Percentiles rank a stretch among this genome's conserved stretches.
These are phyloP conservation scores for Lentinula novae-zelandiae DNA, from an alignment of 1,284 basidiomycete species.

Conservation along the genomic window DNA sequence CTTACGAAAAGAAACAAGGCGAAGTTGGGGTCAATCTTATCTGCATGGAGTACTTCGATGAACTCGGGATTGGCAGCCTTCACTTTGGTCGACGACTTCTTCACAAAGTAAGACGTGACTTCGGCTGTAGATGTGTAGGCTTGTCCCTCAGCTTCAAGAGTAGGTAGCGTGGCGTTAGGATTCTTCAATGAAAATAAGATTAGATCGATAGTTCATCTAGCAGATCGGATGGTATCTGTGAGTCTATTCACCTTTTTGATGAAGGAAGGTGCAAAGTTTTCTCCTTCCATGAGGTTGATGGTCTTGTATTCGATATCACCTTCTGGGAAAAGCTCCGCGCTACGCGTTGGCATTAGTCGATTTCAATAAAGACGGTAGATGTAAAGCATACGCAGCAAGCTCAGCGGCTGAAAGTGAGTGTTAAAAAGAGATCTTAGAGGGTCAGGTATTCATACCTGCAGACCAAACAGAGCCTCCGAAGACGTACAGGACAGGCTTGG, in stretches of 20 bases:
- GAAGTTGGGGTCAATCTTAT: conserved; percentile 59
- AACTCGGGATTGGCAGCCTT: conserved; percentile 32
- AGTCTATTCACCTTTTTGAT: conserved; percentile 40
- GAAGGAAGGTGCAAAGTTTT: conserved; percentile 61
- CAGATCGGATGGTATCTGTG: not conserved
- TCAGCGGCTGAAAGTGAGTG: conserved; percentile 26
- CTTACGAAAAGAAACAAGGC: conserved; percentile 43
- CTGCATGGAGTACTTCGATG: conserved; percentile 47
- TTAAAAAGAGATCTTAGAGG: not conserved
- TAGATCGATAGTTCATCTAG: not conserved
- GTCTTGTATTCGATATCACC: conserved; percentile 32
- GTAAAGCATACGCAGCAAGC: conserved; percentile 42
- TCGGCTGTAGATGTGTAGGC: conserved; percentile 44
- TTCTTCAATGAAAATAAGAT: conserved; percentile 32
- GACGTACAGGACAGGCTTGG: conserved; percentile 34
- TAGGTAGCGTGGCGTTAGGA: conserved; percentile 52
- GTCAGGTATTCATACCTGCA: conserved; percentile 22
- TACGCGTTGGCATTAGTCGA: conserved; percentile 1
- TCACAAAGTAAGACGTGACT: conserved; percentile 45
- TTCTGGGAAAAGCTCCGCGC: conserved; percentile 36
- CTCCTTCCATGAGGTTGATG: conserved; percentile 47
- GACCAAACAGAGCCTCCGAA: conserved; percentile 47
- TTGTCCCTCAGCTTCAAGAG: conserved; percentile 42
- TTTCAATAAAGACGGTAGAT: not conserved
- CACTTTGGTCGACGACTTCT: conserved; percentile 38